Conservation (phyloP, 177 flowering plant species). For the Vitis hybrid region DNA sequence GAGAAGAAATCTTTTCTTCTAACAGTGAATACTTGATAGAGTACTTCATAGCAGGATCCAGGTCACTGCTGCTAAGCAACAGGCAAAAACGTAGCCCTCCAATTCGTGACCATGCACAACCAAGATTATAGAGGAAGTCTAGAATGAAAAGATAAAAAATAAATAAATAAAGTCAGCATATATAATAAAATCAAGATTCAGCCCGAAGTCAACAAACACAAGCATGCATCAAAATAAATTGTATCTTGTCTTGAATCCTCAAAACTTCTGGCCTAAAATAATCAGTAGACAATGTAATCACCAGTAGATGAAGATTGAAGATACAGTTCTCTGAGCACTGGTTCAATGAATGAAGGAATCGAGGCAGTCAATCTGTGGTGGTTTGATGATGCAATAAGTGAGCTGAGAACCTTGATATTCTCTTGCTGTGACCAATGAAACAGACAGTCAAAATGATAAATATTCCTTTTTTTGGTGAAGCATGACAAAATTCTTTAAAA, state of each 20-base stretch:
- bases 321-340: conserved; percentile 56
- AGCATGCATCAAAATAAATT: not conserved
- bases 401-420: conserved; percentile 28
- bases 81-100: conserved; percentile 82
- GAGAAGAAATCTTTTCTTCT: conserved; percentile 51
- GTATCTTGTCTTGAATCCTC: not conserved
- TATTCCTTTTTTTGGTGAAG: not conserved
- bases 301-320: conserved; percentile 34
- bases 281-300: conserved; percentile 11
- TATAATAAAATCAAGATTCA: not conserved
- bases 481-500: not conserved
- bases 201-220: not conserved
- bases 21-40: conserved; percentile 52
- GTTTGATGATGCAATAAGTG: conserved; percentile 53
- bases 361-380: conserved; percentile 47
- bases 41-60: conserved; percentile 81
- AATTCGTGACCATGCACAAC: conserved; percentile 65
- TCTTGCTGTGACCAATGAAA: conserved; percentile 39
- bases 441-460: not conserved
- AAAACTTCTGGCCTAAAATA: not conserved
- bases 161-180: not conserved
- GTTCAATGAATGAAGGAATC: conserved; percentile 41
- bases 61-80: conserved; percentile 48
- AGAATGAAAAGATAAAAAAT: conserved; percentile 8
- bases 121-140: conserved; percentile 46